phyloP scores from a whole-genome alignment of 345 rosid genomes.

The Abelmoschus esculentus region DNA sequence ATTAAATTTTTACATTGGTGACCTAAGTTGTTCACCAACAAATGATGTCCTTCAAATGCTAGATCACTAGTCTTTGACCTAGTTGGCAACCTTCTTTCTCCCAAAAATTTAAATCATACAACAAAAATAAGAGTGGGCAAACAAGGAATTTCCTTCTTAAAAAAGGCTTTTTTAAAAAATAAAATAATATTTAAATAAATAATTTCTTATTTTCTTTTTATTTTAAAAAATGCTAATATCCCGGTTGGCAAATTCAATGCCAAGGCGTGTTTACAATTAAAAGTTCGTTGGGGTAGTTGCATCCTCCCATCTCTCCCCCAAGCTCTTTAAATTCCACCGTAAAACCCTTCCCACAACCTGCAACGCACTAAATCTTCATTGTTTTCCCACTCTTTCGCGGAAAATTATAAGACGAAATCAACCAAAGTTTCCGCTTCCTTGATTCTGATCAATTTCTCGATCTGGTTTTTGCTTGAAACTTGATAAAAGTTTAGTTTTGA shows the following conservation, averaged over 20 bases:
- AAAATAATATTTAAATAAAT: too few species aligned
- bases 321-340: slow-evolving; percentile 18
- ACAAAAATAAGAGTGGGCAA: too few species aligned
- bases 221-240: not conserved
- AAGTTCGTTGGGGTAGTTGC: slow-evolving; percentile 63
- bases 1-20: too few species aligned
- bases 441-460: not conserved
- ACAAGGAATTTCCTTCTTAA: too few species aligned
- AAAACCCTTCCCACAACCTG: not conserved
- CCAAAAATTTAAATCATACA: too few species aligned
- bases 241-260: slow-evolving; percentile 31
- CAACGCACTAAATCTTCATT: not conserved
- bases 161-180: too few species aligned
- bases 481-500: not conserved
- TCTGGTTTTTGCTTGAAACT: not conserved
- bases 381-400: not conserved
- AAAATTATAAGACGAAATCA: too few species aligned
- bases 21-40: too few species aligned
- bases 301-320: slow-evolving; percentile 25
- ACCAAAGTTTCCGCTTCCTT: not conserved
- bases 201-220: too few species aligned
- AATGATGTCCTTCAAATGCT: too few species aligned
- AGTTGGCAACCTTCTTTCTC: too few species aligned
- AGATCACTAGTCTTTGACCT: too few species aligned
- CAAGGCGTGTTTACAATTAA: slow-evolving; percentile 28